Evolutionary conservation across 768 basidiomycete species (phyloP).

Genomic region (Sistotremastrum niveocremeum): DNA sequence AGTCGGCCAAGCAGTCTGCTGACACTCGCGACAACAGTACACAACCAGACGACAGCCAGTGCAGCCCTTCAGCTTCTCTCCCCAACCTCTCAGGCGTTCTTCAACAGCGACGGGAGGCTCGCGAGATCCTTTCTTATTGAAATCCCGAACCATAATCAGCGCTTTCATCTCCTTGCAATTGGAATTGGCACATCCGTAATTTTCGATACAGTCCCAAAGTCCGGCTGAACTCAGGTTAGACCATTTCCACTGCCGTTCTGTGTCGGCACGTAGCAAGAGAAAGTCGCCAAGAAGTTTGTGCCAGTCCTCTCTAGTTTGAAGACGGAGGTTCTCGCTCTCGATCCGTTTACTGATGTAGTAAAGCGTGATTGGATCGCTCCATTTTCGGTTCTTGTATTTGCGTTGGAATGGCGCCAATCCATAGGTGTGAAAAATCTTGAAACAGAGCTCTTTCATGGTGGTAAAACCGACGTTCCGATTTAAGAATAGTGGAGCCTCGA

Average conservation of each 20-base stretch:
- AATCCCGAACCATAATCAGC: slow-evolving; percentile 8
- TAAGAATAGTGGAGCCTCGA: too few species aligned
- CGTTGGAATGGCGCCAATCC: slow-evolving; percentile 14
- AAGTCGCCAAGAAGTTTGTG: slow-evolving; percentile 10
- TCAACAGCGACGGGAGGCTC: slow-evolving; percentile 12
- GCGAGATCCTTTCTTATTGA: slow-evolving; percentile 11
- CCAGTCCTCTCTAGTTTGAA: slow-evolving; percentile 9
- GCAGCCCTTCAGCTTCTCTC: slow-evolving; percentile 12
- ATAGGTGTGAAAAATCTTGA: slow-evolving; percentile 15
- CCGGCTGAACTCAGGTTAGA: slow-evolving; percentile 9
- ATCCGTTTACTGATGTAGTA: slow-evolving; percentile 16
- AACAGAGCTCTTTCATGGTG: too few species aligned
- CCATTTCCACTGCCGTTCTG: slow-evolving; percentile 12
- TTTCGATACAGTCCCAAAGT: slow-evolving; percentile 15
- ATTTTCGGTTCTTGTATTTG: slow-evolving; percentile 7
- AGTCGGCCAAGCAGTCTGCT: slow-evolving; percentile 13
- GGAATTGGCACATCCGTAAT: slow-evolving; percentile 11
- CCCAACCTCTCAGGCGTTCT: slow-evolving; percentile 15
- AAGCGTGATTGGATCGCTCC: slow-evolving; percentile 11
- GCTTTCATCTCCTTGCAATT: slow-evolving; percentile 12
- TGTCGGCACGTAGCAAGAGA: slow-evolving; percentile 10
- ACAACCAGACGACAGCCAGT: slow-evolving; percentile 7
- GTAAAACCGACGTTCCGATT: too few species aligned
- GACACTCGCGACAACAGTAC: slow-evolving; percentile 15
- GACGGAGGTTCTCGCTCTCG: slow-evolving; percentile 6